Base-by-base conservation (phyloP, 371 early-diverging fungal species). In the Apophysomyces trapeziformis region DNA sequence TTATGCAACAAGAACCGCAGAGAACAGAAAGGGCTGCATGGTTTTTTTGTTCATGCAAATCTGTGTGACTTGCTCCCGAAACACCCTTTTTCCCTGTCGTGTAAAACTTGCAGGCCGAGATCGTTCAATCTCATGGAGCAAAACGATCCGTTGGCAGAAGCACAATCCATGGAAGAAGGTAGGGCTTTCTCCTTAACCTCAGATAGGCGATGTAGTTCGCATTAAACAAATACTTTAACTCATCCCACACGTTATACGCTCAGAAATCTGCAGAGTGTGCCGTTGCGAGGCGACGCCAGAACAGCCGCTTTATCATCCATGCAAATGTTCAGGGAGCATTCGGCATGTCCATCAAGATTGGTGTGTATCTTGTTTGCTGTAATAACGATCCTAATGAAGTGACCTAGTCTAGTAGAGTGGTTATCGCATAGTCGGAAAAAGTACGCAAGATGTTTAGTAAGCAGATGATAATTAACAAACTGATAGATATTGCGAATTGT, bases 281-380 rank as follows among this genome's bases (percentile, higher is more conserved):
- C 93, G 96, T 26, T 84, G 88, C 45, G 92, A 90, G 56, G 91
- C 79, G 13, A 90, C 93, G 13, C 70, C 74, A 4, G 92, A 92
- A 5, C 88, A 93, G 57, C 96, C 96, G 36, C 82, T 97, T 43
- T 96, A 89, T 75, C 86, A 93, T 74, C 97, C 97, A 7, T 97
- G 97, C 79, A 92, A 92, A 79, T 97, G 97, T 83, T 88, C 96
- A 12, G 97, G 97, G 21, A 93, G 93, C 74, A 97, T 97, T 78
- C 86, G 87, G 57, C 90, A 85, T 84, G 92, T 97, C 35, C 96
- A 97, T 73, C 95, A 96, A 73, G 89, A 88, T 60, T 95, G 96
- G 91, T 90, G 86, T 68, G 65, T 61, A 8, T 16, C 21, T 45
- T 54, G 54, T 64, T 26, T 39, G 32, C 32, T 26, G 32, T 26